A percentile compares a stretch with the other conserved stretches of the same genome.
Conservation (phyloP, 768 basidiomycete species). For the Cytidiella melzeri region DNA sequence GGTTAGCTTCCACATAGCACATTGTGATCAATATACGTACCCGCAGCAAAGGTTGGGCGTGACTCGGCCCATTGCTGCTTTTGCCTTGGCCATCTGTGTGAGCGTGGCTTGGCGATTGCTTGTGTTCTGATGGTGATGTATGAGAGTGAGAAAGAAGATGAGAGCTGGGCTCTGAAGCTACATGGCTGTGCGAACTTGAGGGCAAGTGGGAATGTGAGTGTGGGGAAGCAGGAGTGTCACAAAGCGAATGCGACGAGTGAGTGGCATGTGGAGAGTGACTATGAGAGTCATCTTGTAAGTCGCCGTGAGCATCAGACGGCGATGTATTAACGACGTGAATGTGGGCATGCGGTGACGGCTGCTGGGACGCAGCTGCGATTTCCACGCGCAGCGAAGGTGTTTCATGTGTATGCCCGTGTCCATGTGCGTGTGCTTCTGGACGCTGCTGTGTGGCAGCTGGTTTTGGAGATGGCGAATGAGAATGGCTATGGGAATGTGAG, state of each 20-base stretch:
- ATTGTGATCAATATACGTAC: no score
- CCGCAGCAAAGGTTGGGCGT: no score
- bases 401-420: constrained; percentile 10
- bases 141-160: constrained; percentile 8
- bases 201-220: constrained; percentile 18
- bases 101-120: no score
- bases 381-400: neutral
- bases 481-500: constrained; percentile 34
- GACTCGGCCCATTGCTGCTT: no score
- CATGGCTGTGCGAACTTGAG: constrained; percentile 8
- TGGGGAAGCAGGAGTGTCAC: constrained; percentile 3
- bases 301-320: constrained; percentile 9
- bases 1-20: no score
- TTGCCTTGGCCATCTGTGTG: no score
- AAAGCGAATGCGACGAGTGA: constrained; percentile 20
- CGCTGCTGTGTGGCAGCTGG: neutral
- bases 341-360: constrained; percentile 7
- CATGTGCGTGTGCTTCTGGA: neutral
- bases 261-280: constrained; percentile 17
- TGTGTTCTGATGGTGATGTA: constrained; percentile 17
- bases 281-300: constrained; percentile 5
- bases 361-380: neutral
- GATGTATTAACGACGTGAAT: neutral
- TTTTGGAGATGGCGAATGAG: constrained; percentile 20
- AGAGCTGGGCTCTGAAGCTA: constrained; percentile 11